Evolutionary conservation across 2,329 filamentous ascomycete genomes (phyloP).

Genomic region (Diaporthe eres): DNA sequence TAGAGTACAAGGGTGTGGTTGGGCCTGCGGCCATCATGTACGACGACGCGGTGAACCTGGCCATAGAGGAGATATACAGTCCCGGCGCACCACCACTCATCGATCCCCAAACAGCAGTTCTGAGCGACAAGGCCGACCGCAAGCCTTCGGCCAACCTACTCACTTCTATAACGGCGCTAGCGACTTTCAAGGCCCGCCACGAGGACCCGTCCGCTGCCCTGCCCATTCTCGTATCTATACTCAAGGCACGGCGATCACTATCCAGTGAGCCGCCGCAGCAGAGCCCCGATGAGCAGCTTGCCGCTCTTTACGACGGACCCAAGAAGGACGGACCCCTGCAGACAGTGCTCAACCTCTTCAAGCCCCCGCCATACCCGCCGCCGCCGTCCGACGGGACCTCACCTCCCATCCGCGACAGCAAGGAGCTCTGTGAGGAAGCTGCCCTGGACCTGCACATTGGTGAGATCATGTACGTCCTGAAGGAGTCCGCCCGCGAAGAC

Average conservation of each 20-base stretch:
- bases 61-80: slow-evolving; percentile 67
- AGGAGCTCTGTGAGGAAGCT: slow-evolving; percentile 85
- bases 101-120: slow-evolving; percentile 73
- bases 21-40: slow-evolving; percentile 81
- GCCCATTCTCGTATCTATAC: slow-evolving; percentile 86
- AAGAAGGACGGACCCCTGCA: slow-evolving; percentile 40
- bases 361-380: slow-evolving; percentile 76
- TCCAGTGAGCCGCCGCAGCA: slow-evolving; percentile 50
- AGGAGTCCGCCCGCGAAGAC: slow-evolving; percentile 69
- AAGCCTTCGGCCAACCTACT: slow-evolving; percentile 80
- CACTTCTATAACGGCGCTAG: slow-evolving; percentile 81
- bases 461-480: slow-evolving; percentile 87
- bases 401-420: slow-evolving; percentile 73
- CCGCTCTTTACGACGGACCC: background rate
- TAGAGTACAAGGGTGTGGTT: slow-evolving; percentile 80
- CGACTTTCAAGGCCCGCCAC: slow-evolving; percentile 80
- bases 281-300: slow-evolving; percentile 1
- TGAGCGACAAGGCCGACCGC: slow-evolving; percentile 69
- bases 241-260: slow-evolving; percentile 80
- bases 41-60: slow-evolving; percentile 82
- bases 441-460: slow-evolving; percentile 91
- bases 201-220: slow-evolving; percentile 79
- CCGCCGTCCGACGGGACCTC: slow-evolving; percentile 79
- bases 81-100: slow-evolving; percentile 60
- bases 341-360: slow-evolving; percentile 46